Evolutionary conservation across 805 yeast genomes (phyloP).

Genomic region (Torulaspora maleeae): DNA sequence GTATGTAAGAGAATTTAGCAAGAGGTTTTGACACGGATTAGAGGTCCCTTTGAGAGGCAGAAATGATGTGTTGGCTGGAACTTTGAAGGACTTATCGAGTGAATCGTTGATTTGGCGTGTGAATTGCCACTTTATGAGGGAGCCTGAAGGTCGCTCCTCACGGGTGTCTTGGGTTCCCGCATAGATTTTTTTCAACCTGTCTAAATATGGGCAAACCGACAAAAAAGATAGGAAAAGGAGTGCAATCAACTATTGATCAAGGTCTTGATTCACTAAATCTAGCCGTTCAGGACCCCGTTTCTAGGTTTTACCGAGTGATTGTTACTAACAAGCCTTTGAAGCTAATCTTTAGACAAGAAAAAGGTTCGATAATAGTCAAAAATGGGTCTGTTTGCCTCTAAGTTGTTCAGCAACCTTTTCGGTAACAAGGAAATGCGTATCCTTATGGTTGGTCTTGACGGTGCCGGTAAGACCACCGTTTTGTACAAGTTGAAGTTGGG

Average conservation of each 20-base stretch:
- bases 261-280: neutral
- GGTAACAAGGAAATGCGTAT: conserved; percentile 98
- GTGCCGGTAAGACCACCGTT: conserved; percentile 98
- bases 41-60: too few relatives aligned
- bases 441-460: conserved; percentile 96
- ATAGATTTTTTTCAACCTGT: conserved; percentile 1
- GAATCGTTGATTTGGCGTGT: neutral
- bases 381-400: conserved; percentile 96
- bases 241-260: neutral
- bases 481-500: conserved; percentile 91
- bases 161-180: neutral
- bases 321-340: conserved; percentile 5
- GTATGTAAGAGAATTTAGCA: neutral
- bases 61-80: too few relatives aligned
- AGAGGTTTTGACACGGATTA: too few relatives aligned
- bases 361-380: conserved; percentile 13
- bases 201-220: neutral
- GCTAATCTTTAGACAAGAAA: neutral
- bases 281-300: neutral
- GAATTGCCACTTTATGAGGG: conserved; percentile 3
- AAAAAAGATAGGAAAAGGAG: conserved; percentile 2
- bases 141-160: neutral
- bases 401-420: conserved; percentile 88
- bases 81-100: too few relatives aligned
- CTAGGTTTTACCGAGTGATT: neutral